A percentile compares a stretch with the other conserved stretches of the same genome.
Conservation (phyloP, 2,329 filamentous ascomycete genomes). For the Dactylonectria estremocensis region DNA sequence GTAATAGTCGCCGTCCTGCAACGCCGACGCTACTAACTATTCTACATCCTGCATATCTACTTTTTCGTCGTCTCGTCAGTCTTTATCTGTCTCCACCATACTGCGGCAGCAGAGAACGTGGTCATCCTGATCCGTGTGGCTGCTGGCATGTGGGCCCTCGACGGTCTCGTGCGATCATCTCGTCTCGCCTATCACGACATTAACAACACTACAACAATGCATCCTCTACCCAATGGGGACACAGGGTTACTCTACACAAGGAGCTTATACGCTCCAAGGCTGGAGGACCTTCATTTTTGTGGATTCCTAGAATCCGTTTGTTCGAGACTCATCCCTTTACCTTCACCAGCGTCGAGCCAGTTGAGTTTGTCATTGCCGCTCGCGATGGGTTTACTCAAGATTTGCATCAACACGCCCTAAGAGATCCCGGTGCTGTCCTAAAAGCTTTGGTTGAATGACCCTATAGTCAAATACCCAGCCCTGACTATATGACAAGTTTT, state of each 20-base stretch:
- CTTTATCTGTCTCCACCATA: slow-evolving; percentile 65
- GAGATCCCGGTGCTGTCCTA: slow-evolving; percentile 63
- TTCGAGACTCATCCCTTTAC: slow-evolving; percentile 75
- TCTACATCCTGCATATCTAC: slow-evolving; percentile 65
- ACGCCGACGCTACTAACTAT: slow-evolving; percentile 66
- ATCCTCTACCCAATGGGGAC: slow-evolving; percentile 65
- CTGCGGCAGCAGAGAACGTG: slow-evolving; percentile 56
- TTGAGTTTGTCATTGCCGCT: slow-evolving; percentile 71
- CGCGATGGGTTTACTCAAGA: slow-evolving; percentile 71
- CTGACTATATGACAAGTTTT: slow-evolving; percentile 68
- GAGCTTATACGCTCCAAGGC: slow-evolving; percentile 59
- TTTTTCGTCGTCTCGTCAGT: slow-evolving; percentile 64
- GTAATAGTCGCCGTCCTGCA: slow-evolving; percentile 59
- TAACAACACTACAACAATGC: slow-evolving; percentile 65
- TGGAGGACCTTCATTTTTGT: slow-evolving; percentile 74
- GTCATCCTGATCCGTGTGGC: slow-evolving; percentile 60
- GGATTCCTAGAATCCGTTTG: slow-evolving; percentile 69
- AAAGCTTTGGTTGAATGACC: slow-evolving; percentile 69
- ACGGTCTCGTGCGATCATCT: slow-evolving; percentile 63
- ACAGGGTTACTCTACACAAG: slow-evolving; percentile 68
- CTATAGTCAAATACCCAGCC: slow-evolving; percentile 69
- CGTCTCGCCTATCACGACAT: slow-evolving; percentile 60
- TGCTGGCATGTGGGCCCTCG: slow-evolving; percentile 62
- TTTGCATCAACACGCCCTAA: slow-evolving; percentile 64
- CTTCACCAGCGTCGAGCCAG: slow-evolving; percentile 63